phyloP scores from a whole-genome alignment of 495 filamentous ascomycete genomes.

The Aspergillus cavernicola region DNA sequence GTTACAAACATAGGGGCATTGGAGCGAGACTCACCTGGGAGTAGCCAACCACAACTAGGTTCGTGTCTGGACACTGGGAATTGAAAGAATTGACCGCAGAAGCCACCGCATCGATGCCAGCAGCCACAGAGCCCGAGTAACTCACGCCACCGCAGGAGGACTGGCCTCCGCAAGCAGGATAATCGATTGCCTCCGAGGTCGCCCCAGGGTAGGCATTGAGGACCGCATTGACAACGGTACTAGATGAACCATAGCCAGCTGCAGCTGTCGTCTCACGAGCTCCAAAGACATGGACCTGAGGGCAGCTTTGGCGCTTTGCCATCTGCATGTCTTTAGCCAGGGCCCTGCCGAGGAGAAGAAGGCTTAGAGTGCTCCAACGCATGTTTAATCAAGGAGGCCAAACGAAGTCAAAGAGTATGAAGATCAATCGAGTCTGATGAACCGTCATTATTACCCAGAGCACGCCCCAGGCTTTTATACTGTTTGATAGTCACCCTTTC shows the following conservation, averaged over 20 bases:
- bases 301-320: slow-evolving; percentile 35
- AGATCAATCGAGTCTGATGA: too few relatives aligned
- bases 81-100: slow-evolving; percentile 54
- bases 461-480: too few relatives aligned
- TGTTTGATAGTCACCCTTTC: too few relatives aligned
- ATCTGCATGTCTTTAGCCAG: slow-evolving; percentile 15
- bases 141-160: slow-evolving; percentile 44
- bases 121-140: slow-evolving; percentile 49
- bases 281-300: slow-evolving; percentile 56
- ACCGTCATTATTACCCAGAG: too few relatives aligned
- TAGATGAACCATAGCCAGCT: slow-evolving; percentile 50
- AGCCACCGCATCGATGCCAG: slow-evolving; percentile 49
- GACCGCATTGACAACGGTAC: slow-evolving; percentile 48
- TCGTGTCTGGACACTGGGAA: slow-evolving; percentile 49
- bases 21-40: background rate
- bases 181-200: slow-evolving; percentile 52
- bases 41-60: slow-evolving; percentile 60
- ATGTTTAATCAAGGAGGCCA: background rate
- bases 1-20: background rate
- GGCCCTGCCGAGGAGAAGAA: slow-evolving; percentile 17
- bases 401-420: too few relatives aligned
- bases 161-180: slow-evolving; percentile 59
- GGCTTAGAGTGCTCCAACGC: background rate
- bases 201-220: slow-evolving; percentile 44
- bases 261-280: slow-evolving; percentile 61